A percentile compares a stretch with the other conserved stretches of the same genome.
phyloP scores from a whole-genome alignment of 1,284 basidiomycete genomes.

The Microbotryomycetes sp. region DNA sequence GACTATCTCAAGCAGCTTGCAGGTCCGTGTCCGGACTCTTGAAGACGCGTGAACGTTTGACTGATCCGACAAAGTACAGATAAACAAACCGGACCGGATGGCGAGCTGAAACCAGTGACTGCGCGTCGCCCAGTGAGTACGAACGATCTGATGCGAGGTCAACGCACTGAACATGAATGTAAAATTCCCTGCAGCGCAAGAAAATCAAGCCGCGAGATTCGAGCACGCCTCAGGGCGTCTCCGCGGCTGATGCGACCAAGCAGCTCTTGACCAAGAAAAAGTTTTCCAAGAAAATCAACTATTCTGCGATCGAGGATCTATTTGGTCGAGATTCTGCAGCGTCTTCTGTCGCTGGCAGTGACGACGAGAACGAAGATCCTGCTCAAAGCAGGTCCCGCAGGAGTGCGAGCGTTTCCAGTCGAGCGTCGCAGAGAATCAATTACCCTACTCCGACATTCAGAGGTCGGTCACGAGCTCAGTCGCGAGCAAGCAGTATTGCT shows the following conservation, averaged over 20 bases:
- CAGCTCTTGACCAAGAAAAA: constrained; percentile 69
- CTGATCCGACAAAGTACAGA: constrained; percentile 23
- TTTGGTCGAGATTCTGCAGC: constrained; percentile 49
- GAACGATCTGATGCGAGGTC: constrained; percentile 23
- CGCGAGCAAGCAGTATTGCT: neutral
- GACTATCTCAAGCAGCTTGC: constrained; percentile 88
- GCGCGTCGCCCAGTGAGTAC: constrained; percentile 9
- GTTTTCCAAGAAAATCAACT: constrained; percentile 83
- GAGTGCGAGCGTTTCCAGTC: neutral
- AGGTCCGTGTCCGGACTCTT: constrained; percentile 49
- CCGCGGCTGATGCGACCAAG: constrained; percentile 67
- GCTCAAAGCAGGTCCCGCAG: too few relatives aligned
- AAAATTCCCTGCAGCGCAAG: constrained; percentile 38
- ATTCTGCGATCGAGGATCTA: constrained; percentile 69
- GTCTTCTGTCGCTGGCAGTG: constrained; percentile 47
- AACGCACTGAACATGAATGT: too few relatives aligned
- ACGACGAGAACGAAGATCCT: constrained; percentile 9
- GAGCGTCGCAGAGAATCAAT: neutral
- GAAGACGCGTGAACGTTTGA: constrained; percentile 7
- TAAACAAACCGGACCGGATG: constrained; percentile 53
- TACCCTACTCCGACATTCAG: neutral
- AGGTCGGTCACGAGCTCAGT: neutral
- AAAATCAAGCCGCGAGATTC: constrained; percentile 61
- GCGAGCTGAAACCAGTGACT: constrained; percentile 55
- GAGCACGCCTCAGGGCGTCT: constrained; percentile 53